These are phyloP conservation scores for Trichoderma sp. DNA, from an alignment of 2,329 filamentous ascomycete genomes.

Conservation along the genomic window DNA sequence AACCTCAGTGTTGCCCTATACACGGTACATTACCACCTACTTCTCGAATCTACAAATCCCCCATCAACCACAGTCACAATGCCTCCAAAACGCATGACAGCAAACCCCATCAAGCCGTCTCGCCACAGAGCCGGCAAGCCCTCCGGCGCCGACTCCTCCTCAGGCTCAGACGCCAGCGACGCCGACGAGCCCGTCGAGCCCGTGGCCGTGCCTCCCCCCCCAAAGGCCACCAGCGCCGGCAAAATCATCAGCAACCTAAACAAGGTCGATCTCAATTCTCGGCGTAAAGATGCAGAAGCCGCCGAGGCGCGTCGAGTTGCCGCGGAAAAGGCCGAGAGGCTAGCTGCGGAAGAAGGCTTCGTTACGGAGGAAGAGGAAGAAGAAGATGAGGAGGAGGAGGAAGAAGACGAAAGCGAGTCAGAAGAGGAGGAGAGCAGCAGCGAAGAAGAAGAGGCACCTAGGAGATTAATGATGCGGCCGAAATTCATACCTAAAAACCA, in stretches of 20 bases:
- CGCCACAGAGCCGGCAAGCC: conserved; percentile 86
- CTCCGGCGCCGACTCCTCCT: conserved; percentile 52
- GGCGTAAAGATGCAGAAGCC: conserved; percentile 44
- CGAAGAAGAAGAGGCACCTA: conserved; percentile 58
- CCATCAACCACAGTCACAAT: conserved; percentile 32
- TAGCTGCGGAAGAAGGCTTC: conserved; percentile 59
- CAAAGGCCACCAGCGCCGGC: conserved; percentile 55
- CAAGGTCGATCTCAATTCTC: conserved; percentile 51
- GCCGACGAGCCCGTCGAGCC: conserved; percentile 29
- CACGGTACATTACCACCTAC: background rate
- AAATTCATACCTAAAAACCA: conserved; percentile 62
- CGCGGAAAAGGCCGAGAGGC: conserved; percentile 48
- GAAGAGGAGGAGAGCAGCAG: conserved; percentile 45
- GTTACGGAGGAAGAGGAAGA: conserved; percentile 55
- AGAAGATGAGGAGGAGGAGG: conserved; percentile 33
- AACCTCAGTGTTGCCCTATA: no score
- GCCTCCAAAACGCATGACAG: conserved; percentile 86
- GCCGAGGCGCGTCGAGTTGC: conserved; percentile 47
- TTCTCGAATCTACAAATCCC: background rate
- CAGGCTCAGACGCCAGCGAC: conserved; percentile 51
- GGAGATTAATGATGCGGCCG: conserved; percentile 57
- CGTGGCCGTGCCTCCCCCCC: conserved; percentile 48
- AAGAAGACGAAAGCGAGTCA: conserved; percentile 40
- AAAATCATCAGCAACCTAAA: conserved; percentile 53
- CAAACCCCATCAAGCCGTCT: conserved; percentile 75